phyloP scores from a whole-genome alignment of 2,329 filamentous ascomycete species.

The Magnaporthales sp. region DNA sequence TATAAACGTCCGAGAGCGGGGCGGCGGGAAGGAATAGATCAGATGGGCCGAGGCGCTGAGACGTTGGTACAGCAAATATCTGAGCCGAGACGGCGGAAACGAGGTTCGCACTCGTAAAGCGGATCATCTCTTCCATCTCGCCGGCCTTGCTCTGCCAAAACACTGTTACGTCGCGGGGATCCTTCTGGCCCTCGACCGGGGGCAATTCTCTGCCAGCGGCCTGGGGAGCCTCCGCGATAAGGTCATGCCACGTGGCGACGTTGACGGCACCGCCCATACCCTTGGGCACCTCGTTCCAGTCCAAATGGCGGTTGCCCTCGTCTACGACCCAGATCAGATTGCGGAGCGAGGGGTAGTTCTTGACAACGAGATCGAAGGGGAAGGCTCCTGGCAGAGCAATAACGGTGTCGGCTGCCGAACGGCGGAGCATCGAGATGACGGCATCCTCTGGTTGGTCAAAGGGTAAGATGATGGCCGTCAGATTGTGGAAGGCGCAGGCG shows the following conservation, averaged over 20 bases:
- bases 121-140: constrained; percentile 59
- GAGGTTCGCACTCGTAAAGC: constrained; percentile 78
- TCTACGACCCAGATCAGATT: constrained; percentile 91
- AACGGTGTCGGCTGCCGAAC: constrained; percentile 69
- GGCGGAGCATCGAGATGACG: constrained; percentile 63
- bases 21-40: constrained; percentile 85
- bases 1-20: constrained; percentile 69
- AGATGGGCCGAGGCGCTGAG: constrained; percentile 61
- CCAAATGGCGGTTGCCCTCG: constrained; percentile 81
- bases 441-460: constrained; percentile 65
- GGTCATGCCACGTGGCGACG: constrained; percentile 88
- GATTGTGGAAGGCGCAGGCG: constrained; percentile 80
- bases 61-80: constrained; percentile 64
- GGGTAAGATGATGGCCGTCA: constrained; percentile 77
- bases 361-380: constrained; percentile 65
- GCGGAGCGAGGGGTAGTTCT: constrained; percentile 60
- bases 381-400: constrained; percentile 82
- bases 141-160: constrained; percentile 54
- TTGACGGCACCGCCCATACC: constrained; percentile 66
- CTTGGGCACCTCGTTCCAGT: constrained; percentile 84
- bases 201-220: constrained; percentile 56
- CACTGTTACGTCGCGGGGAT: constrained; percentile 49
- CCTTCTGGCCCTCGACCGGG: constrained; percentile 42
- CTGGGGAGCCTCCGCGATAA: constrained; percentile 62
- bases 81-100: constrained; percentile 77